Base-by-base conservation (phyloP, 768 basidiomycete genomes). In the Calvatia gigantea region DNA sequence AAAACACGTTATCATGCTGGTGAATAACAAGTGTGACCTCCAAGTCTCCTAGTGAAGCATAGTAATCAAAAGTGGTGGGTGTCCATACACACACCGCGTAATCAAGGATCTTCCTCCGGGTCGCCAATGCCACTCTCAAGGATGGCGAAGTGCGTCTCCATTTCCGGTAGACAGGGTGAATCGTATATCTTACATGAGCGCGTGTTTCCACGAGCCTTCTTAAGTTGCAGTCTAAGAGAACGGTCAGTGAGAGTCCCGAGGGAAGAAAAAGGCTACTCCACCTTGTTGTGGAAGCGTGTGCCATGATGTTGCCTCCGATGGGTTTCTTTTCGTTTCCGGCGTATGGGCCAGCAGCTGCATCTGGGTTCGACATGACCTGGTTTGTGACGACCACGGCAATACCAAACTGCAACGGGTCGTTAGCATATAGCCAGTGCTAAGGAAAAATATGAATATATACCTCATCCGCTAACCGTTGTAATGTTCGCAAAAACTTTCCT, bases 351-450 rank as follows among this genome's bases (percentile, higher is more conserved):
- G 92, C 92, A 2, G 89, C 84, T 27, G 93, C 94, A 67, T 99
- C 97, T 2, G 97, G 96, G 55, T 86, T 95, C n/a, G 97, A 98
- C 83, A 99, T 97, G 62, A 99, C 97, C 70, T 99, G 97, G 69
- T 99, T 99, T 3, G 92, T 91, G 38, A 98, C 87, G 9, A 99
- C 94, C 21, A 98, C 96, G 3, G 97, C 97, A 46, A 98, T 91
- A 27, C 97, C 97, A 65, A 92, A 99, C 96, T 98, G 59, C 15
- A 63, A 42, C 39, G 39, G 23, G 37, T 46, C 31, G 38, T 53
- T 35, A 62, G 62, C 12, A 59, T 50, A 46, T 33, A 60, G 57
- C 21, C 37, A 49, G 58, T n/a, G 38, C 45, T 33, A 67, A 56
- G 45, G 39, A 27, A 31, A 41, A 17, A 55, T 2, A 51, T 39